A percentile compares a stretch with the other conserved stretches of the same genome.
These are phyloP conservation scores for Bipolaris bicolor DNA, from an alignment of 2,329 filamentous ascomycete species.

Conservation along the genomic window DNA sequence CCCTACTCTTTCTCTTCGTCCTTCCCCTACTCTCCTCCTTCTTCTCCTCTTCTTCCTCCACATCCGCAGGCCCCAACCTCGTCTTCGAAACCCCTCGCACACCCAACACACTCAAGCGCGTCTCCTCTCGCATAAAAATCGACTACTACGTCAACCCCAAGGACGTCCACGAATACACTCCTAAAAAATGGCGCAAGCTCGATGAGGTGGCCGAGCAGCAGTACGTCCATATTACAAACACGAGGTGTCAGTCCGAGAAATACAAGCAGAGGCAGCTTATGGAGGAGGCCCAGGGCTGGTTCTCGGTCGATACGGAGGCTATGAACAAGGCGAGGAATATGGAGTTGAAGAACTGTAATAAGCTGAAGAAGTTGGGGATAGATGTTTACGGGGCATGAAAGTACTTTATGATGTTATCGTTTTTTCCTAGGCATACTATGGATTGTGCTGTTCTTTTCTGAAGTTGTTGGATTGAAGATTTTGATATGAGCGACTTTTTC, in stretches of 20 bases:
- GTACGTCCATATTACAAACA: slow-evolving; percentile 70
- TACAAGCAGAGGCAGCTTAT: slow-evolving; percentile 68
- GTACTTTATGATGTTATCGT: too few species aligned
- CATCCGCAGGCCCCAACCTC: slow-evolving; percentile 69
- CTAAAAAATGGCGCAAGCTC: slow-evolving; percentile 72
- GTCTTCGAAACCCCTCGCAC: slow-evolving; percentile 74
- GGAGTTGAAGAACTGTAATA: slow-evolving; percentile 65
- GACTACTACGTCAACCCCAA: slow-evolving; percentile 84
- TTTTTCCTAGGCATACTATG: too few species aligned
- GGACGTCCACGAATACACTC: slow-evolving; percentile 74
- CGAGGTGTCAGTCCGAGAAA: slow-evolving; percentile 77
- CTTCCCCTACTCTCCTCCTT: slow-evolving; percentile 81
- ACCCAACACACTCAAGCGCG: slow-evolving; percentile 76
- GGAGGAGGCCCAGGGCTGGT: slow-evolving; percentile 85
- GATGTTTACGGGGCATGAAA: slow-evolving; percentile 8
- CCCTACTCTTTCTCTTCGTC: slow-evolving; percentile 83
- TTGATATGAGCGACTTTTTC: background rate
- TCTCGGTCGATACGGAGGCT: slow-evolving; percentile 79
- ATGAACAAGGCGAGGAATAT: slow-evolving; percentile 72
- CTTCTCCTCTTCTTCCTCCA: slow-evolving; percentile 58
- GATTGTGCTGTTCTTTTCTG: background rate
- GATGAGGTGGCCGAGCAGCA: slow-evolving; percentile 78
- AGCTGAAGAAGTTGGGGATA: slow-evolving; percentile 57
- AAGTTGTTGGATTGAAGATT: background rate
- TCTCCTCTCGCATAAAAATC: slow-evolving; percentile 72